Base-by-base conservation (phyloP, 2,329 filamentous ascomycete genomes). In the Esteya vermicola region DNA sequence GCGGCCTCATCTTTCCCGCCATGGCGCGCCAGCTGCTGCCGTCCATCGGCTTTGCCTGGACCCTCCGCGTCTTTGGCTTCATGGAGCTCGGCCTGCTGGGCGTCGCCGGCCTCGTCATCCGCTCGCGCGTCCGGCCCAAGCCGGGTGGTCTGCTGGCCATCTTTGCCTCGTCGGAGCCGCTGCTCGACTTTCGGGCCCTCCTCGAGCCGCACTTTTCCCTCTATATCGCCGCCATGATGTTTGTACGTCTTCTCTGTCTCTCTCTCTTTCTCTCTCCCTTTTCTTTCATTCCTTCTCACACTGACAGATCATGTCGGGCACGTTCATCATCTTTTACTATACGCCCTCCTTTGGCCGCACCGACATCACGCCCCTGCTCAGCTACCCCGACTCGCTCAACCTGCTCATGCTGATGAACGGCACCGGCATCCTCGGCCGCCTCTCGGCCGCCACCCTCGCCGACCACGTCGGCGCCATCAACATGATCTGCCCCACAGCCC, bases 371-470 rank as follows among this genome's bases (percentile, higher is more conserved):
- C 32, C 41, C 6, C 26, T 30, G 6, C 22, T 50, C 12, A 34
- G 38, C n/a, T 48, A 47, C 36, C 43, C 45, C 1, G 48, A 59
- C n/a, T 65, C 67, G 3, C 61, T 71, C 36, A 61, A 67, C 42
- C 53, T 74, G 3, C 52, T 75, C 19, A 57, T 75, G 30, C 56
- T 70, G 31, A 60, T 74, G 53, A 74, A 75, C 47, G 66, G 63
- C 13, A 57, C 72, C 19, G 69, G 69, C 1, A 44, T 68, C 14
- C 36, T 65, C 5, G 67, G 65, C 20, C 64, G 70, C 3, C 44
- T 72, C 6, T 49, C 69, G 9, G 67, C 67, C 0, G 63, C 60
- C 36, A 54, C 57, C 31, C 46, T 68, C 7, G 66, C 69, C 4
- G 69, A 73, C 50, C 55, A 55, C 25, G 54, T 64, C 7, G 71